Percentiles rank a stretch among this genome's conserved stretches.
Conservation (phyloP, 306 rosid species). For the Ammopiptanthus mongolicus region DNA sequence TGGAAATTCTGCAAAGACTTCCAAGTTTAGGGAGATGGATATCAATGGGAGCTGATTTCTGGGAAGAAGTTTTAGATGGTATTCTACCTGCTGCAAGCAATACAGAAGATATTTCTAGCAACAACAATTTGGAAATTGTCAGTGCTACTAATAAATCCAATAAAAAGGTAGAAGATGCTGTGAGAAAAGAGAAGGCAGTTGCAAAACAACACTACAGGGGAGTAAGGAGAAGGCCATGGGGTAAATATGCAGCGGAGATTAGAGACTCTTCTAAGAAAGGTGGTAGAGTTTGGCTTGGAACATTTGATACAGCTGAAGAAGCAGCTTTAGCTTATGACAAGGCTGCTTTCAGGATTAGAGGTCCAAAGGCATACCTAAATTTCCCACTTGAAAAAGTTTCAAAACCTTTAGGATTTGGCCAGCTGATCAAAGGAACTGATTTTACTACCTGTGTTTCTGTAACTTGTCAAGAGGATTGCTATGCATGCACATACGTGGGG, state of each 20-base stretch:
- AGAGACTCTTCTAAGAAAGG: slow-evolving; percentile 81
- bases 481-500: neutral
- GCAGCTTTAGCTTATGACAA: slow-evolving; percentile 96
- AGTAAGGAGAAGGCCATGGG: slow-evolving; percentile 96
- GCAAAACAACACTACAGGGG: slow-evolving; percentile 74
- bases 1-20: slow-evolving; percentile 57
- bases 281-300: slow-evolving; percentile 91
- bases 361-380: slow-evolving; percentile 70
- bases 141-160: neutral
- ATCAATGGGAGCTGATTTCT: slow-evolving; percentile 90
- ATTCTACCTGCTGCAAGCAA: slow-evolving; percentile 8
- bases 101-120: neutral
- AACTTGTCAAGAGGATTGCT: neutral
- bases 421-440: neutral
- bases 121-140: slow-evolving; percentile 13
- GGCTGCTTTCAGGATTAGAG: slow-evolving; percentile 90
- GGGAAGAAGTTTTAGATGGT: slow-evolving; percentile 68
- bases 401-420: slow-evolving; percentile 33
- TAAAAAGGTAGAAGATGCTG: neutral
- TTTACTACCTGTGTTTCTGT: neutral
- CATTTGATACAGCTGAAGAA: slow-evolving; percentile 82
- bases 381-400: slow-evolving; percentile 65
- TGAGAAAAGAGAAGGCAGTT: slow-evolving; percentile 20
- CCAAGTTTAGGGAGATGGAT: slow-evolving; percentile 93
- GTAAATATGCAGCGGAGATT: slow-evolving; percentile 90